Base-by-base conservation (phyloP, 257 asterid genomes). In the Gentiana straminea region DNA sequence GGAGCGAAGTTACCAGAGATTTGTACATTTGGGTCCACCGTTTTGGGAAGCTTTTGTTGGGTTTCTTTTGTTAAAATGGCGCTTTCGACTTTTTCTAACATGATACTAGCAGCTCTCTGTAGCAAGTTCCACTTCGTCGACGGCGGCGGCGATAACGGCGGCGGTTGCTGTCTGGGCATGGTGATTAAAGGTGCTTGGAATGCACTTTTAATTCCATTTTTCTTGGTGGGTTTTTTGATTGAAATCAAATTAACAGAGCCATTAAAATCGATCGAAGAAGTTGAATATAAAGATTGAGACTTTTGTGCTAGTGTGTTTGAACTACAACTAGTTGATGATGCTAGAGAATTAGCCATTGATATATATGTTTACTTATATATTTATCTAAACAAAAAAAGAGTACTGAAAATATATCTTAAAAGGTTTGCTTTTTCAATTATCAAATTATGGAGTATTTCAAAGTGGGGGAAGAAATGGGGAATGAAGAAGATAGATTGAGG, bases 1-100 rank as follows among this genome's bases (percentile, higher is more conserved):
- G 93, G 86, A 8, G 86, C 79, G 61, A 71, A 83, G 43, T 84
- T 84, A 0, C 94, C 94, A 51, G 86, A 47, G 7, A 84, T 77
- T 53, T 84, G 86, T 66, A 84, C 67, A 5, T 45, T 9, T 4
- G 89, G 94, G 73, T 81, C 89, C 44, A 79, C 60, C 8, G 94
- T 74, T 24, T 68, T 81, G 0, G 89, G 79, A 49, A 84, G 80
- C 0, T 82, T 61, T 51, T 64, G 77, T 2, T 46, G 61, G 47
- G 57, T 71, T 59, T 81, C 94, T 55, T 52, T 71, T 44, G 78
- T 68, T 54, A 73, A 60, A 57, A 84, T 54, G 35, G 73, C 79
- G 68, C 54, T 41, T 55, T 84, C 94, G 13, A 70, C 62, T 2
- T 73, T 67, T 71, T 81, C 78, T 24, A 84, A 56, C 0, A 75